Evolutionary conservation across 139 green algal genomes (phyloP).

Genomic region (Trebouxia sp.): DNA sequence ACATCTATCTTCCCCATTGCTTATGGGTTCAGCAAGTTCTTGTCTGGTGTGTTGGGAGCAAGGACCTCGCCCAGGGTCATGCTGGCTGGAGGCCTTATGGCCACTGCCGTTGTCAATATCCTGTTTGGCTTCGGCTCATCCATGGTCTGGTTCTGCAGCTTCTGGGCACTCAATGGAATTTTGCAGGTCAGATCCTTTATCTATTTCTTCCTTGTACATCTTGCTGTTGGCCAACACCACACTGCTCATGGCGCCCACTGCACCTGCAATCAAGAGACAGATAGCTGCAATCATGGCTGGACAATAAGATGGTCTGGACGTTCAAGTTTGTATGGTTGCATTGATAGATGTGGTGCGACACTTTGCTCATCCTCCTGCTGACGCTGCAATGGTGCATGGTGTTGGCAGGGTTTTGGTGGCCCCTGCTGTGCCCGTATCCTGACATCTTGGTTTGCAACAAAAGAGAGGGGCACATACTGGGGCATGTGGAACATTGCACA

Average conservation of each 20-base stretch:
- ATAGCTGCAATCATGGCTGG: no score
- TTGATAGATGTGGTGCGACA: no score
- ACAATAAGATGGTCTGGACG: no score
- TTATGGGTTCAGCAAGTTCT: constrained; percentile 80
- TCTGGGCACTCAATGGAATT: constrained; percentile 82
- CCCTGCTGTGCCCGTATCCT: constrained; percentile 89
- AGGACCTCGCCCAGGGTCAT: constrained; percentile 72
- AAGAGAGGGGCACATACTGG: constrained; percentile 64
- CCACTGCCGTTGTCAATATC: constrained; percentile 83
- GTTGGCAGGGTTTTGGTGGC: constrained; percentile 71
- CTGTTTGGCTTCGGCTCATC: constrained; percentile 75
- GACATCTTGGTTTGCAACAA: constrained; percentile 85
- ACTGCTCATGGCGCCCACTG: neutral
- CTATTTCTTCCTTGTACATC: neutral
- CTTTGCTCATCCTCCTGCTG: neutral
- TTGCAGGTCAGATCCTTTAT: constrained; percentile 73
- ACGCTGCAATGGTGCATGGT: no score
- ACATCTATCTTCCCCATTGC: constrained; percentile 89
- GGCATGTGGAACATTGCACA: constrained; percentile 84
- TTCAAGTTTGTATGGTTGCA: no score
- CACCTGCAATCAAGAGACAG: no score
- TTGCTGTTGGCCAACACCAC: neutral
- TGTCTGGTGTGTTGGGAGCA: constrained; percentile 80
- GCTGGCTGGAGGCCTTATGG: constrained; percentile 80
- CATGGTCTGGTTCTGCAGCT: constrained; percentile 79